These are phyloP conservation scores for Vanderwaltozyma verrucispora DNA, from an alignment of 805 yeast genomes.

Conservation along the genomic window DNA sequence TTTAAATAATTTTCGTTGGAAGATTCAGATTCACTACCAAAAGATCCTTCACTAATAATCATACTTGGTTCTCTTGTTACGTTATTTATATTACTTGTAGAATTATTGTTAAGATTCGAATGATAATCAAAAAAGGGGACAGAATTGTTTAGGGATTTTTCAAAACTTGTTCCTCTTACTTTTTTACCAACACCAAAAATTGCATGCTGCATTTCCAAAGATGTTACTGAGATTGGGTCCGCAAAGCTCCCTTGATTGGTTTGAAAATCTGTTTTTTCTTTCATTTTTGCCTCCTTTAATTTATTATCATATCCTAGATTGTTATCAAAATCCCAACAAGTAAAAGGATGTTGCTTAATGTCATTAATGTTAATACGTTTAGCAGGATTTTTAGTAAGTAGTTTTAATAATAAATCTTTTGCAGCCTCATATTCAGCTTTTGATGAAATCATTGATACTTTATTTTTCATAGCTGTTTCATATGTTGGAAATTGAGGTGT, in stretches of 20 bases:
- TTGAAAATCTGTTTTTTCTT: conserved; percentile 16
- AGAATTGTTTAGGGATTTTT: not conserved
- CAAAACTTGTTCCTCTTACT: conserved; percentile 32
- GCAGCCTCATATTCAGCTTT: conserved; percentile 38
- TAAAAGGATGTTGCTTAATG: conserved; percentile 70
- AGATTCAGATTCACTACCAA: not conserved
- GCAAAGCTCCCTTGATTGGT: conserved; percentile 15
- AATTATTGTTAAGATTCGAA: no score
- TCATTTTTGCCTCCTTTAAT: conserved; percentile 12
- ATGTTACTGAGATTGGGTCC: conserved; percentile 46
- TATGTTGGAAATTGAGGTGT: conserved; percentile 47
- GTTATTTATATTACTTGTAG: not conserved
- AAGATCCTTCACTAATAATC: not conserved
- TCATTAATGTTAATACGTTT: conserved; percentile 59
- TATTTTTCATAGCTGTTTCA: conserved; percentile 16
- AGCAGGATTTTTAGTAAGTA: conserved; percentile 62
- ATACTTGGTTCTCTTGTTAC: not conserved
- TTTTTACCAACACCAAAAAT: conserved; percentile 72
- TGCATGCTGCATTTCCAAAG: conserved; percentile 64
- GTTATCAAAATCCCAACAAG: conserved; percentile 33
- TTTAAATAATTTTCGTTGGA: not conserved
- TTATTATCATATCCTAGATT: conserved; percentile 7
- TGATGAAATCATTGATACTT: conserved; percentile 23
- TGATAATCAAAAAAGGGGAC: no score
- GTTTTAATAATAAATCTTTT: conserved; percentile 46